phyloP scores from a whole-genome alignment of 2,329 filamentous ascomycete genomes.

The Fusarium robinianum region DNA sequence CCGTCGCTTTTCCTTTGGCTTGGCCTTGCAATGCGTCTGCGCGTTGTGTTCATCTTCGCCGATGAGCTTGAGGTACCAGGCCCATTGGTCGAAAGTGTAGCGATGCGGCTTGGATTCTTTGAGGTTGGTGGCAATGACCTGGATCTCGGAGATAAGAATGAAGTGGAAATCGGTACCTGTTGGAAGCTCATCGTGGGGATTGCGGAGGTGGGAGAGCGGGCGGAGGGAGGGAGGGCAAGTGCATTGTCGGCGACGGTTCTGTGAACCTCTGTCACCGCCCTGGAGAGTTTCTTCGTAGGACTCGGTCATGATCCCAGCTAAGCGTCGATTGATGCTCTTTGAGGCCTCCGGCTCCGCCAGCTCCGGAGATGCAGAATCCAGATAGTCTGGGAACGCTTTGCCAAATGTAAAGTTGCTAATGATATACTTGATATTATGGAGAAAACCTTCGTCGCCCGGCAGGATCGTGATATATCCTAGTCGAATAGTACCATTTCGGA shows the following conservation, averaged over 20 bases:
- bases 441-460: slow-evolving; percentile 58
- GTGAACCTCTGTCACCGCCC: slow-evolving; percentile 6
- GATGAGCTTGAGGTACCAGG: slow-evolving; percentile 80
- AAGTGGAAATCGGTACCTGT: slow-evolving; percentile 58
- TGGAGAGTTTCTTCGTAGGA: slow-evolving; percentile 10
- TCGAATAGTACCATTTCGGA: slow-evolving; percentile 59
- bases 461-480: slow-evolving; percentile 65
- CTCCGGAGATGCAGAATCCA: slow-evolving; percentile 4
- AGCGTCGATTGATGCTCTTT: background rate
- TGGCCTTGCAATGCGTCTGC: slow-evolving; percentile 50
- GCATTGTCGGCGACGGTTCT: slow-evolving; percentile 5
- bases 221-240: slow-evolving; percentile 26
- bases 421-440: slow-evolving; percentile 50
- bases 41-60: slow-evolving; percentile 63
- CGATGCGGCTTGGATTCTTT: slow-evolving; percentile 61
- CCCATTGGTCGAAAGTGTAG: slow-evolving; percentile 86
- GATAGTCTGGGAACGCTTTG: slow-evolving; percentile 41
- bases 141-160: slow-evolving; percentile 74
- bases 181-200: slow-evolving; percentile 47
- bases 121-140: slow-evolving; percentile 64
- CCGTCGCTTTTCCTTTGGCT: too few relatives aligned
- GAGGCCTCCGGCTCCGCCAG: background rate
- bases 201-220: slow-evolving; percentile 41
- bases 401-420: slow-evolving; percentile 50
- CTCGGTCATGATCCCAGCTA: slow-evolving; percentile 10